Base-by-base conservation (phyloP, 2,329 filamentous ascomycete genomes). In the Sphaerostilbella broomeana region DNA sequence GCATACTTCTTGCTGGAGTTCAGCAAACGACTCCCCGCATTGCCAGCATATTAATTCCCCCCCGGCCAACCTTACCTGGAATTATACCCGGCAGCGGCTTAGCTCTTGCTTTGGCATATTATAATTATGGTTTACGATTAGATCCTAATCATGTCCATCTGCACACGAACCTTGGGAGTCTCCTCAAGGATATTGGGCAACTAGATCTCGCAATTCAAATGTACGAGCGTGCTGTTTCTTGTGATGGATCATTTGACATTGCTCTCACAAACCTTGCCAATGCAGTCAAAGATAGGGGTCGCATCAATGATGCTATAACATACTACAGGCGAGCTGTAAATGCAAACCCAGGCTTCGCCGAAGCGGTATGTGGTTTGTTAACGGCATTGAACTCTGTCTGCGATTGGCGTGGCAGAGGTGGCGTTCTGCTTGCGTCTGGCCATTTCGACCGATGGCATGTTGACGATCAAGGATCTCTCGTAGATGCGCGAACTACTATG, bases 301-400 rank as follows among this genome's bases (percentile, higher is more conserved):
- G 86, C 29, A 86, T 97, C 49, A 84, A 80, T 41, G 92, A 98
- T 57, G 92, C 92, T 2, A 97, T 98, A 44, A 67, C 69, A 18
- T 97, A 94, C 59, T 98, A 98, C 66, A 86, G 79, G 54, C 79
- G 89, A 47, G 92, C 92, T 26, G 90, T 98, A 8, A 73, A 75
- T 22, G 80, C 89, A n/a, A 98, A 92, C 51, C 90, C 92, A 0
- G 84, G 94, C 22, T 98, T 98, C 63, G 87, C 92, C 1, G 92
- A 98, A 64, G 92, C 92, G 6, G 90, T 98, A 1, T 98, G 92
- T 60, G 92, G 92, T 6, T 73, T 98, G 37, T 89, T 88, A 2
- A 97, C 94, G 43, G 90, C 92, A 2, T 69, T 98, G 36, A 97
- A 95, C 57, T 97, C 92, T 6, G 89, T 98, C 5, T 98, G 92